These are phyloP conservation scores for Cnidoscolus chayamansa DNA, from an alignment of 441 rosid genomes.

Conservation along the genomic window DNA sequence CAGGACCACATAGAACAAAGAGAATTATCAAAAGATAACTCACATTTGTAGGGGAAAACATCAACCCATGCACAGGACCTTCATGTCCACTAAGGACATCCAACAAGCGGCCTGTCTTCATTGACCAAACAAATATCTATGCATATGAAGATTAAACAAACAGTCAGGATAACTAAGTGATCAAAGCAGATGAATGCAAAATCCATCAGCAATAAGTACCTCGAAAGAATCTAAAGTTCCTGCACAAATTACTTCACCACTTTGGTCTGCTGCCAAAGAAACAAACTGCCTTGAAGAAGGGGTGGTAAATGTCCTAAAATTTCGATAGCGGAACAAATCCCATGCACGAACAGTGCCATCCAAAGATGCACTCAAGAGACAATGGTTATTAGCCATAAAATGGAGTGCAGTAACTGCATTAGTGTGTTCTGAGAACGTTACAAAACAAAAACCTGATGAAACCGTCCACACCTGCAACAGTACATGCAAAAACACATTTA, in stretches of 20 bases:
- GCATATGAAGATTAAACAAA: constrained; percentile 11
- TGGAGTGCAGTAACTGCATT: constrained; percentile 93
- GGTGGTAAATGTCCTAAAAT: constrained; percentile 91
- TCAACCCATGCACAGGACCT: constrained; percentile 95
- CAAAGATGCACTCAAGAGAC: constrained; percentile 87
- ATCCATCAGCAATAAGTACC: constrained; percentile 38
- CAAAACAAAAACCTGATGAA: constrained; percentile 90
- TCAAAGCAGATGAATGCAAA: constrained; percentile 15
- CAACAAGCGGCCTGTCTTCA: constrained; percentile 92
- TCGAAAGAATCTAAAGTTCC: constrained; percentile 96
- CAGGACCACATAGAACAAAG: background rate
- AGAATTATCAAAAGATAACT: constrained; percentile 30
- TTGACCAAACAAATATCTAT: constrained; percentile 97
- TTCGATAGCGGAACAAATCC: constrained; percentile 89
- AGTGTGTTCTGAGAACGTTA: constrained; percentile 94
- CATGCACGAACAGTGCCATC: constrained; percentile 99
- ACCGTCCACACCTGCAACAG: constrained; percentile 86
- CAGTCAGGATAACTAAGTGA: constrained; percentile 14
- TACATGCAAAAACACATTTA: constrained; percentile 19
- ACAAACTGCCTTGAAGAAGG: constrained; percentile 94
- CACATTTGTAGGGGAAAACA: constrained; percentile 85
- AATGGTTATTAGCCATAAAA: constrained; percentile 88
- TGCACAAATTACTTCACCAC: constrained; percentile 96
- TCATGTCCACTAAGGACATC: constrained; percentile 94
- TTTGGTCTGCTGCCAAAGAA: constrained; percentile 86